phyloP scores from a whole-genome alignment of 495 filamentous ascomycete genomes.

The Xylaria longipes region DNA sequence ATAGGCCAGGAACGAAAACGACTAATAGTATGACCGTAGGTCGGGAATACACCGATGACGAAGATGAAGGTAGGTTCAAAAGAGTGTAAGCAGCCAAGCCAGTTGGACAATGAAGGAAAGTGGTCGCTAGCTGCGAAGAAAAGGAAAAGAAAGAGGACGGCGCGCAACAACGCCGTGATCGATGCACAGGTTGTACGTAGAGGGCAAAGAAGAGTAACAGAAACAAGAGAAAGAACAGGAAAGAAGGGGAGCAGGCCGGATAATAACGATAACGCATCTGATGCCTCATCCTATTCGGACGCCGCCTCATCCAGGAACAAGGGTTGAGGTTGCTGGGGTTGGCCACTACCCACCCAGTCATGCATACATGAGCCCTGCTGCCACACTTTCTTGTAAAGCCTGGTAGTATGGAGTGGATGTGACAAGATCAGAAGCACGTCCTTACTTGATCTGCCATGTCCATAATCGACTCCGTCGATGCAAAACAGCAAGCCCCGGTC shows the following conservation, averaged over 20 bases:
- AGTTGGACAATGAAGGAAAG: slow-evolving; percentile 64
- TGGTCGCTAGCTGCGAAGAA: slow-evolving; percentile 60
- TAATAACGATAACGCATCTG: slow-evolving; percentile 41
- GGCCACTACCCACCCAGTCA: slow-evolving; percentile 24
- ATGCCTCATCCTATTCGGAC: slow-evolving; percentile 38
- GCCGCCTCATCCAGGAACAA: slow-evolving; percentile 33
- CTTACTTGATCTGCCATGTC: slow-evolving; percentile 39
- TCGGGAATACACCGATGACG: slow-evolving; percentile 52
- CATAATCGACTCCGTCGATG: slow-evolving; percentile 34
- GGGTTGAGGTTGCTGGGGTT: slow-evolving; percentile 29
- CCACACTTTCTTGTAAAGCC: slow-evolving; percentile 21
- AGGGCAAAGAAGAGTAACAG: slow-evolving; percentile 48
- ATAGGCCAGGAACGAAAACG: slow-evolving; percentile 38
- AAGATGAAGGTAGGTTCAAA: slow-evolving; percentile 55
- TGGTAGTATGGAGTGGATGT: slow-evolving; percentile 38
- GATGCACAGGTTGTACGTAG: slow-evolving; percentile 48
- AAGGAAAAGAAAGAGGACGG: slow-evolving; percentile 48
- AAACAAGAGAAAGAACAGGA: slow-evolving; percentile 43
- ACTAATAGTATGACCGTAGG: slow-evolving; percentile 40
- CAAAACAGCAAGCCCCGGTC: slow-evolving; percentile 36
- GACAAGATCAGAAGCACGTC: slow-evolving; percentile 38
- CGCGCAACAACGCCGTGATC: slow-evolving; percentile 56
- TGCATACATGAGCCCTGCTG: slow-evolving; percentile 18
- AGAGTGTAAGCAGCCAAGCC: slow-evolving; percentile 63
- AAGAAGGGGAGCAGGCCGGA: slow-evolving; percentile 35